Base-by-base conservation (phyloP, 1,284 basidiomycete species). In the Grifola frondosa region DNA sequence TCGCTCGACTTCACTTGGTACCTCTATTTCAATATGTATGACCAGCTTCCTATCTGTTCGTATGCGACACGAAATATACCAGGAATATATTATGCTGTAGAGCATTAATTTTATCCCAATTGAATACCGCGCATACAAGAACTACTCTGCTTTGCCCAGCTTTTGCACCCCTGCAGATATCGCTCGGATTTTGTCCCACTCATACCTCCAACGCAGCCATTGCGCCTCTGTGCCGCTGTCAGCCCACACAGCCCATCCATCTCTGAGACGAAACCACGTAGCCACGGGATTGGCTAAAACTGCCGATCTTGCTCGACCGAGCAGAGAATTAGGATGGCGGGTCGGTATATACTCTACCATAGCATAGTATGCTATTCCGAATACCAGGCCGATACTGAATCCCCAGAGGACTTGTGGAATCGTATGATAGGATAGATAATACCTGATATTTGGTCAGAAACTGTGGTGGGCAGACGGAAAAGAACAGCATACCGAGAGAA, bases 161-260 rank as follows among this genome's bases (percentile, higher is more conserved):
- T n/a, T n/a, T n/a, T n/a, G n/a, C n/a, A n/a, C n/a, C n/a, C n/a
- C n/a, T n/a, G n/a, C n/a, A n/a, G n/a, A n/a, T n/a, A n/a, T n/a
- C n/a, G n/a, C n/a, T n/a, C n/a, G n/a, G n/a, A n/a, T n/a, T 20
- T 44, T 56, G 28, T 71, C 66, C 65, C 74, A 78, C 42, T 63
- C 56, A 24, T 46, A 48, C 44, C 77, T 70, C 89, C 89, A 91
- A 5, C 61, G 58, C 34, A 62, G 59, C 75, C 86, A 90, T 49
- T 86, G 83, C 19, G 58, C 65, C 57, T 86, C 84, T 17, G 74
- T 71, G 7, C 86, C 85, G 19, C 82, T 84, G 61, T 82, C 89
- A 30, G 61, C 51, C 81, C 88, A 93, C 1, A 91, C 71, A 4
- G 73, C 74, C 89, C 90, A 93, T 6, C 88, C 85, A 58, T 93